Percentiles rank a stretch among this genome's conserved stretches.
phyloP scores from a whole-genome alignment of 352 stramenopile species.

The Pythium periplocum region DNA sequence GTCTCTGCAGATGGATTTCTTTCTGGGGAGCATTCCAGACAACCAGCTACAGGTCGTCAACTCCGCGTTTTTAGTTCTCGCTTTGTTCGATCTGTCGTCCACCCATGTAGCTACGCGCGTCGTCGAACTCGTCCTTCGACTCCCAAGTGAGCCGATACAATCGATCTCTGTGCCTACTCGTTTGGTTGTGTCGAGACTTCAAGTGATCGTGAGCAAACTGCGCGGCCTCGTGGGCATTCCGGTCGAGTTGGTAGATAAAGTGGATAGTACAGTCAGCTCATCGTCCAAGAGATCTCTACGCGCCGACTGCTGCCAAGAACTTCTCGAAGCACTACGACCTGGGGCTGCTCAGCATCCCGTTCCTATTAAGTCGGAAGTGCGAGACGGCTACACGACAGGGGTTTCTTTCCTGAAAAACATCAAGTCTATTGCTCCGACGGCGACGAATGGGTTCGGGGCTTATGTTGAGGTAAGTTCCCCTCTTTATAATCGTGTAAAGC shows the following conservation, averaged over 20 bases:
- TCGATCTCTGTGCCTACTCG: background rate
- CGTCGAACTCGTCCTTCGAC: background rate
- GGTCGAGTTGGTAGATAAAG: background rate
- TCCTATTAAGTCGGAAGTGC: background rate
- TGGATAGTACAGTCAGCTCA: slow-evolving; percentile 2
- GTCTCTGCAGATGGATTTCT: slow-evolving; percentile 6
- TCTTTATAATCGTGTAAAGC: background rate
- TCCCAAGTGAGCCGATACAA: background rate
- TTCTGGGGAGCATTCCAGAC: slow-evolving; percentile 11
- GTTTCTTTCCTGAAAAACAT: slow-evolving; percentile 1
- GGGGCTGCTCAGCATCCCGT: background rate
- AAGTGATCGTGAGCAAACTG: background rate
- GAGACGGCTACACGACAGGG: background rate
- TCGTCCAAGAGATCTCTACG: background rate
- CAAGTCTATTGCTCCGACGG: background rate
- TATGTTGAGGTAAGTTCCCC: background rate
- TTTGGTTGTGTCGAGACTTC: background rate
- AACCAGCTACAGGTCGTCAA: background rate
- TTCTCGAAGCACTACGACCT: background rate
- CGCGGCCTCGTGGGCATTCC: background rate
- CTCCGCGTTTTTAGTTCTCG: background rate
- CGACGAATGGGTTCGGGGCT: background rate
- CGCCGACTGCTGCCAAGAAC: background rate
- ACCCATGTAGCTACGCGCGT: slow-evolving; percentile 4
- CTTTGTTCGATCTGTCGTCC: slow-evolving; percentile 1